phyloP scores from a whole-genome alignment of 345 rosid species.

The Eucalyptus viminalis region DNA sequence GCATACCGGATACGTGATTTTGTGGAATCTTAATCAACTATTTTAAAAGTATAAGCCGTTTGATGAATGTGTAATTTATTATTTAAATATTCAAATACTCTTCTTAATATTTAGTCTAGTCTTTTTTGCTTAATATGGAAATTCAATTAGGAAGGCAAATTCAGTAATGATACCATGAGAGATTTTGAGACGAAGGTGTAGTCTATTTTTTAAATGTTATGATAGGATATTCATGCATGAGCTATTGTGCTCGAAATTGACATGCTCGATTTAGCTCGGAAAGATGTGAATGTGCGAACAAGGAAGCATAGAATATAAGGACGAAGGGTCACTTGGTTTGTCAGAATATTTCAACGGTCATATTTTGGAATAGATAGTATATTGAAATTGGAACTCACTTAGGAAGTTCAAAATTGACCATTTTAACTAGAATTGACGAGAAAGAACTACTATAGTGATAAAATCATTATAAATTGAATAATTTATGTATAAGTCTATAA shows the following conservation, averaged over 20 bases:
- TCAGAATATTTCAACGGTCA: not conserved
- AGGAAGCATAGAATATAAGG: not conserved
- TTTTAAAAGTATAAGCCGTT: accelerated
- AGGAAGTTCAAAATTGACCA: not conserved
- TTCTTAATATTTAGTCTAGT: too few relatives aligned
- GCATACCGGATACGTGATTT: too few relatives aligned
- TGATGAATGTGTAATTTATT: accelerated
- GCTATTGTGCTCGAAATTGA: not conserved
- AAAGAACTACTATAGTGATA: not conserved
- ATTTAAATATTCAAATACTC: too few relatives aligned
- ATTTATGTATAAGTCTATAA: too few relatives aligned
- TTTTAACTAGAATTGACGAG: not conserved
- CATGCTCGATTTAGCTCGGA: not conserved
- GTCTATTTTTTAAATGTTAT: too few relatives aligned
- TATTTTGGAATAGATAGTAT: not conserved
- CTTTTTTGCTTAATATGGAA: too few relatives aligned
- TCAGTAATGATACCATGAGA: too few relatives aligned
- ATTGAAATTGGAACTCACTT: not conserved
- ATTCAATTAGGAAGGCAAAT: too few relatives aligned
- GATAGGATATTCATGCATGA: not conserved
- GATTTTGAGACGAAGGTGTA: too few relatives aligned
- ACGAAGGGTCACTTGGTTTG: not conserved
- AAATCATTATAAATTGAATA: not conserved
- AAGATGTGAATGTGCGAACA: not conserved
- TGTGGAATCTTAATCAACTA: too few relatives aligned